A percentile compares a stretch with the other conserved stretches of the same genome.
Evolutionary conservation across 2,329 filamentous ascomycete genomes (phyloP).

Genomic region (Pseudocercospora fijiensis): DNA sequence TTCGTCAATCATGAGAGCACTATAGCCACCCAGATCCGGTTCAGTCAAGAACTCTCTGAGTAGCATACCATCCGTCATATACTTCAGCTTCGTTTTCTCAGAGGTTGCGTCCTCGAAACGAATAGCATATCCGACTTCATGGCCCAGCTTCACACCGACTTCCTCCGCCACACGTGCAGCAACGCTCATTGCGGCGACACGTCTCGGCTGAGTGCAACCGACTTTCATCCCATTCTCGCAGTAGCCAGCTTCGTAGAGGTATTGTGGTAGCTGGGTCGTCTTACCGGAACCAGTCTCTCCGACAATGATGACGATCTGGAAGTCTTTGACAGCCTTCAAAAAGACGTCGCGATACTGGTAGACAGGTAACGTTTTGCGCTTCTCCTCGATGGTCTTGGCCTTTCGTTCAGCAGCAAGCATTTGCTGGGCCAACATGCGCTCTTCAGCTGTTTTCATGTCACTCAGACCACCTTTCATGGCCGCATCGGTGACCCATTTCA

Average conservation of each 20-base stretch:
- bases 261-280: constrained; percentile 92
- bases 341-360: constrained; percentile 85
- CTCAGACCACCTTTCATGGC: constrained; percentile 70
- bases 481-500: constrained; percentile 78
- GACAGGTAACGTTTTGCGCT: constrained; percentile 83
- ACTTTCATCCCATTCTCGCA: constrained; percentile 82
- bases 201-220: constrained; percentile 88
- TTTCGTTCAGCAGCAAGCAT: constrained; percentile 87
- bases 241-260: constrained; percentile 85
- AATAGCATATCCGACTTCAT: constrained; percentile 91
- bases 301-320: constrained; percentile 87
- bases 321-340: constrained; percentile 77
- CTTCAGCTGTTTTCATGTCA: constrained; percentile 68
- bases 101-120: constrained; percentile 91
- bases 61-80: constrained; percentile 97
- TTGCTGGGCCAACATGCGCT: constrained; percentile 74
- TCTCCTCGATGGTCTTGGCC: constrained; percentile 84
- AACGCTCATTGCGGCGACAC: constrained; percentile 96
- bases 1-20: constrained; percentile 93
- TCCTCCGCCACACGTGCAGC: constrained; percentile 95
- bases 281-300: constrained; percentile 95
- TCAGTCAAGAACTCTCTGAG: constrained; percentile 87
- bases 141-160: constrained; percentile 83
- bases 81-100: constrained; percentile 89
- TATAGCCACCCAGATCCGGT: constrained; percentile 77